Evolutionary conservation across 352 stramenopile species (phyloP), one percentile per base, ranked within the genome.

Genomic region (Elongisporangium anandrum): DNA sequence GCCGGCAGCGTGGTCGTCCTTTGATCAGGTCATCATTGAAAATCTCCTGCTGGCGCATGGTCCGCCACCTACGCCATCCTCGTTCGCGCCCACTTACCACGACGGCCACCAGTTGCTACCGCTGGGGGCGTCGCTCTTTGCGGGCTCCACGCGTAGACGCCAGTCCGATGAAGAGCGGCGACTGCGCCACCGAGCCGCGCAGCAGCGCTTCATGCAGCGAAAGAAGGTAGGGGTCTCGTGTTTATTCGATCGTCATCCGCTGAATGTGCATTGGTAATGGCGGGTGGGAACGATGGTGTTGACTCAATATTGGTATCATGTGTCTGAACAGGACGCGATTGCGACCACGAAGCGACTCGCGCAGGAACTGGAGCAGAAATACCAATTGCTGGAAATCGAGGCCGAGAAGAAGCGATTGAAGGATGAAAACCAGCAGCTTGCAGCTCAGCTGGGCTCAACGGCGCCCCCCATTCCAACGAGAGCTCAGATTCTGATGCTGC

Each of bases 1-100:
- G 51, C 51, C 22, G 22, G 26, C 51, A 16, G 13, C 51, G 0
- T 86, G 76, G 76, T 81, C 73, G 51, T 60, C 69, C n/a, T 78
- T 65, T 17, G 76, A 86, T 61, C 76, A 86, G 50, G 66, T 68
- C 51, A 83, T 86, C 64, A 83, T 86, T 64, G 76, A 86, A 64
- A 65, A 79, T 48, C 66, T 86, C 52, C 63, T 86, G 56, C 61
- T 80, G 41, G 61, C 70, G 15, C 52, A 65, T 50, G 38, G 19
- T 12, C 54, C 22, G 15, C 24, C 49, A 19, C 34, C 26, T 15
- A 52, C 56, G 39, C 48, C 51, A 48, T 38, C 52, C 41, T 55
- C 47, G 41, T 15, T 15, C 22, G 17, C 57, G 12, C n/a, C 13
- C 45, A 34, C 4, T 20, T n/a, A 7, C 23, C 22, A 13, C 15